phyloP scores from a whole-genome alignment of 306 rosid species.

The Ochetophila trinervis region DNA sequence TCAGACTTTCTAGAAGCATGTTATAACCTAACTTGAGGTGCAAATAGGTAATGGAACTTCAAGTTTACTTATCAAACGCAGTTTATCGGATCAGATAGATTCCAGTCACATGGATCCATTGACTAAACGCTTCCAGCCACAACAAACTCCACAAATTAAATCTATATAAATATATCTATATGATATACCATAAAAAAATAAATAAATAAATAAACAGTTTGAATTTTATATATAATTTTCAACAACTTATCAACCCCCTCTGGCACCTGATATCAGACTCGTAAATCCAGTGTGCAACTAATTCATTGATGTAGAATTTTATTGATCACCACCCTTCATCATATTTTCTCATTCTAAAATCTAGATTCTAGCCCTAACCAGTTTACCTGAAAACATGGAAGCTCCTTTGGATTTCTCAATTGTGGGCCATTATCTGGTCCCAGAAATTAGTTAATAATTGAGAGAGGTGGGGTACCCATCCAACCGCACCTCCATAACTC shows the following conservation, averaged over 20 bases:
- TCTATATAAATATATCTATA: too few species aligned
- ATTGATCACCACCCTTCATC: neutral
- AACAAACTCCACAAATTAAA: too few species aligned
- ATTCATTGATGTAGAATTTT: accelerated
- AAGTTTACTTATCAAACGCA: conserved; percentile 12
- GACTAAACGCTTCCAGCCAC: neutral
- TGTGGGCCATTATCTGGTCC: neutral
- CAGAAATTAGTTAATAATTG: neutral
- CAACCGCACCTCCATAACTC: neutral
- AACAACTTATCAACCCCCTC: conserved; percentile 4
- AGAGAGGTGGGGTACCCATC: neutral
- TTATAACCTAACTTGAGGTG: neutral
- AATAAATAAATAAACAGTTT: too few species aligned
- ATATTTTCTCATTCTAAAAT: neutral
- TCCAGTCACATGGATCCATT: conserved; percentile 12
- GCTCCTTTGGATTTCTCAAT: neutral
- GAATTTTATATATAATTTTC: too few species aligned
- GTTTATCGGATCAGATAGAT: neutral
- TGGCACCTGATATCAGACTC: too few species aligned
- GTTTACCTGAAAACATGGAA: too few species aligned
- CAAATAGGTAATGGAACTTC: conserved; percentile 1
- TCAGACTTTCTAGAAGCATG: conserved; percentile 7
- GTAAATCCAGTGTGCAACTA: neutral
- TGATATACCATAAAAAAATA: too few species aligned
- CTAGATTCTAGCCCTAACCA: neutral